A percentile compares a stretch with the other conserved stretches of the same genome.
Conservation (phyloP, 169 alveolate genomes). For the Cryptosporidium sp. region DNA sequence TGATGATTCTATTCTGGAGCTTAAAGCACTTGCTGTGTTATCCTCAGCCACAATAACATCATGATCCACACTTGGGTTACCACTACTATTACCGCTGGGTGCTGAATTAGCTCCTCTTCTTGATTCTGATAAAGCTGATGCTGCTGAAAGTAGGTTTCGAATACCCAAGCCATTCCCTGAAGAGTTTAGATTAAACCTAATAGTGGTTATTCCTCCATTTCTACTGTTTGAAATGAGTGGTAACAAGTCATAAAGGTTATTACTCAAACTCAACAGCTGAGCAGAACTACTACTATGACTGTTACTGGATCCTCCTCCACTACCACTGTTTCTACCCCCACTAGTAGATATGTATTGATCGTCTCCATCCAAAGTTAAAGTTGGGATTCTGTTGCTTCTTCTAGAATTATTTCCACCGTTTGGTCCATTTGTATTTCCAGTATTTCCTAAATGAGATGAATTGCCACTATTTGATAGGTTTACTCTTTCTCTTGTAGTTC, state of each 20-base stretch:
- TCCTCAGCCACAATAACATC: not conserved
- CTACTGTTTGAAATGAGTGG: slow-evolving; percentile 62
- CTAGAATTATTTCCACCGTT: slow-evolving; percentile 19
- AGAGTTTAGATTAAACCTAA: slow-evolving; percentile 51
- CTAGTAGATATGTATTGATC: not conserved
- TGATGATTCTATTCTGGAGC: not conserved
- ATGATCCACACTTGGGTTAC: not conserved
- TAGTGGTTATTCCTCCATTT: slow-evolving; percentile 60
- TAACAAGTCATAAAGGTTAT: slow-evolving; percentile 36
- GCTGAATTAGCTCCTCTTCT: slow-evolving; percentile 38
- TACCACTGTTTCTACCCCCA: not conserved
- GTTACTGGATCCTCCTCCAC: not conserved
- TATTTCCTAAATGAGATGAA: not conserved
- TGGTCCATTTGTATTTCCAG: not conserved
- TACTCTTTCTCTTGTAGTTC: slow-evolving; percentile 24
- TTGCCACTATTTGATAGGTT: not conserved
- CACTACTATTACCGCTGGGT: not conserved
- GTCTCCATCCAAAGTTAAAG: slow-evolving; percentile 10
- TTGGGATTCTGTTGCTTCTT: slow-evolving; percentile 28
- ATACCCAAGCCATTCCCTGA: slow-evolving; percentile 28
- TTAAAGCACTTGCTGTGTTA: not conserved
- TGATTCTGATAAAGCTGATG: slow-evolving; percentile 43
- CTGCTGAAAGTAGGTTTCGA: slow-evolving; percentile 31
- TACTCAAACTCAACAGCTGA: slow-evolving; percentile 12
- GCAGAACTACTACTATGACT: not conserved